These are phyloP conservation scores for Fusarium fracticaudum DNA, from an alignment of 2,329 filamentous ascomycete genomes.

Conservation along the genomic window DNA sequence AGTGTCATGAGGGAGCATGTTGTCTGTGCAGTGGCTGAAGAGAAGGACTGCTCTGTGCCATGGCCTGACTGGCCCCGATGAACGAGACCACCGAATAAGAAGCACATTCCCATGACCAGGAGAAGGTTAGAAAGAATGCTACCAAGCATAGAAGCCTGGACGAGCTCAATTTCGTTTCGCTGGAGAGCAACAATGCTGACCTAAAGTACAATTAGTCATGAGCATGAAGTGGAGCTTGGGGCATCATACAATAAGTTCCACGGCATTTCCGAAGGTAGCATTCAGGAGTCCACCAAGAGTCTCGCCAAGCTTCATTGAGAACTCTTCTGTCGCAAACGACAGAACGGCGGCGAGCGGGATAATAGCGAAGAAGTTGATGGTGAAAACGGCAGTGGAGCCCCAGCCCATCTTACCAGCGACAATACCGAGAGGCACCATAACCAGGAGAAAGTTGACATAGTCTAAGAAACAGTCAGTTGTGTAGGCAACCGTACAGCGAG, in stretches of 20 bases:
- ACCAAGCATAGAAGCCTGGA: constrained; percentile 97
- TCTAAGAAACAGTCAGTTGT: constrained; percentile 48
- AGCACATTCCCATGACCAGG: constrained; percentile 84
- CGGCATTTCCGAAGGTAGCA: constrained; percentile 82
- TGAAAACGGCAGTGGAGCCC: constrained; percentile 74
- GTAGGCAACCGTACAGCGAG: neutral
- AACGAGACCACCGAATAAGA: constrained; percentile 76
- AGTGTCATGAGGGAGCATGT: constrained; percentile 79
- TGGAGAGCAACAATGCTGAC: constrained; percentile 91
- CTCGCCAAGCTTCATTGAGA: constrained; percentile 76
- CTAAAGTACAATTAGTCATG: constrained; percentile 54
- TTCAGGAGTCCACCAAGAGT: constrained; percentile 79
- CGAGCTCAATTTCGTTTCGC: constrained; percentile 89
- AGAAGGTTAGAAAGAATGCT: constrained; percentile 95
- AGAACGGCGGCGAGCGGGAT: constrained; percentile 78
- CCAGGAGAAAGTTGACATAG: constrained; percentile 75
- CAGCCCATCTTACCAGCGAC: constrained; percentile 69
- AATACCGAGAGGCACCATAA: constrained; percentile 79
- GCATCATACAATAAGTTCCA: constrained; percentile 76
- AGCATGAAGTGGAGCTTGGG: neutral
- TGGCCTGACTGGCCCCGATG: constrained; percentile 66
- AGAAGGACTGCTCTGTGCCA: constrained; percentile 76
- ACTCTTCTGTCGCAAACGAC: constrained; percentile 81
- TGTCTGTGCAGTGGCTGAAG: constrained; percentile 80
- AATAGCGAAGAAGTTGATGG: constrained; percentile 83